phyloP scores from a whole-genome alignment of 805 yeast species.

The Cyberlindnera xishuangbannaensis region DNA sequence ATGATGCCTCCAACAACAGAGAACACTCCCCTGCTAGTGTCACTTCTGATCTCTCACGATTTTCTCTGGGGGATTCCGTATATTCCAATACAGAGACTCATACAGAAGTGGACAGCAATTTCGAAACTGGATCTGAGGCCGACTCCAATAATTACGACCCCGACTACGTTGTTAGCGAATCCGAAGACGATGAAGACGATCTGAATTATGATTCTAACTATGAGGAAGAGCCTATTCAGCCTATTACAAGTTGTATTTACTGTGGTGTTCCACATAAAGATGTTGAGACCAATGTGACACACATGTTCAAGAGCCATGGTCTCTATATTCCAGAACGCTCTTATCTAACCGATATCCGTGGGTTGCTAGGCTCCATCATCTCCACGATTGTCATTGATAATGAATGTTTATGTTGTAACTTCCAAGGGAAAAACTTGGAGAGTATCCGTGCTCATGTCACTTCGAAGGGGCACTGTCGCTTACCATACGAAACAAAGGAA shows the following conservation, averaged over 20 bases:
- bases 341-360: slow-evolving; percentile 61
- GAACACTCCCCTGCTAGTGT: slow-evolving; percentile 47
- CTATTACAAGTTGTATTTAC: slow-evolving; percentile 47
- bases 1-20: slow-evolving; percentile 22
- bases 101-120: slow-evolving; percentile 29
- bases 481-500: slow-evolving; percentile 80
- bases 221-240: slow-evolving; percentile 30
- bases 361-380: slow-evolving; percentile 68
- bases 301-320: slow-evolving; percentile 79
- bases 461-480: slow-evolving; percentile 78
- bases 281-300: slow-evolving; percentile 56
- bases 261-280: slow-evolving; percentile 50
- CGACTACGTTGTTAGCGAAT: slow-evolving; percentile 20
- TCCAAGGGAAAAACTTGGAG: slow-evolving; percentile 77
- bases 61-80: slow-evolving; percentile 46
- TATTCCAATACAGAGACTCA: slow-evolving; percentile 29
- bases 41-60: slow-evolving; percentile 47
- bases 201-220: slow-evolving; percentile 15
- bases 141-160: slow-evolving; percentile 34
- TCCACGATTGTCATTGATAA: slow-evolving; percentile 81
- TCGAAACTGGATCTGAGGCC: slow-evolving; percentile 47
- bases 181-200: slow-evolving; percentile 22
- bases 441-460: slow-evolving; percentile 87
- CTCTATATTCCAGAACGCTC: slow-evolving; percentile 80
- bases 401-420: slow-evolving; percentile 75